Conservation (phyloP, 805 yeast genomes). For the Suhomyces emberorum region DNA sequence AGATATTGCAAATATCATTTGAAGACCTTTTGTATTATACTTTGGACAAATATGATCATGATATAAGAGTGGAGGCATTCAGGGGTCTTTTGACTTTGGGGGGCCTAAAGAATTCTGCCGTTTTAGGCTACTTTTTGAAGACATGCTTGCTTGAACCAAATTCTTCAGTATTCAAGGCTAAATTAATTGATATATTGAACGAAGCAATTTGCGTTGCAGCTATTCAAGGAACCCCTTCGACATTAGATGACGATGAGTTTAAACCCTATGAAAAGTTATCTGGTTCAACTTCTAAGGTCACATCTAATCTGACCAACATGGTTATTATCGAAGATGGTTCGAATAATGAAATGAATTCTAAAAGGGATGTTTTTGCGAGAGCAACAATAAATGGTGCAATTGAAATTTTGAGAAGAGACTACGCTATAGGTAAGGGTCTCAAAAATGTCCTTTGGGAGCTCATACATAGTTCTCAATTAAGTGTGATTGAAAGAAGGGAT, state of each 20-base stretch:
- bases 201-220: conserved; percentile 65
- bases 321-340: conserved; percentile 58
- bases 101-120: conserved; percentile 62
- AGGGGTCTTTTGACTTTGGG: conserved; percentile 69
- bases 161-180: conserved; percentile 49
- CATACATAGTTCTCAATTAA: conserved; percentile 57
- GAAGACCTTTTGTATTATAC: conserved; percentile 57
- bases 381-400: conserved; percentile 63
- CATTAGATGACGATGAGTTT: conserved; percentile 66
- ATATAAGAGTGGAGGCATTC: conserved; percentile 65
- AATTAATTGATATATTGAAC: conserved; percentile 46
- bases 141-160: conserved; percentile 50
- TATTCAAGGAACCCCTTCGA: conserved; percentile 54
- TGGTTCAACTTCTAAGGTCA: conserved; percentile 17
- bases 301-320: conserved; percentile 32
- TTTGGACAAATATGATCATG: conserved; percentile 40
- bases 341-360: conserved; percentile 40
- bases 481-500: conserved; percentile 57
- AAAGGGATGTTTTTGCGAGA: conserved; percentile 66
- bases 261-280: conserved; percentile 29
- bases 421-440: conserved; percentile 55
- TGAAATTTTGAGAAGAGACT: conserved; percentile 59
- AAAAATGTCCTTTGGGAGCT: conserved; percentile 63
- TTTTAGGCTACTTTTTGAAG: conserved; percentile 61
- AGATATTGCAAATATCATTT: conserved; percentile 49